Base-by-base conservation (phyloP, 2,329 filamentous ascomycete genomes). In the Aspergillus sergii region DNA sequence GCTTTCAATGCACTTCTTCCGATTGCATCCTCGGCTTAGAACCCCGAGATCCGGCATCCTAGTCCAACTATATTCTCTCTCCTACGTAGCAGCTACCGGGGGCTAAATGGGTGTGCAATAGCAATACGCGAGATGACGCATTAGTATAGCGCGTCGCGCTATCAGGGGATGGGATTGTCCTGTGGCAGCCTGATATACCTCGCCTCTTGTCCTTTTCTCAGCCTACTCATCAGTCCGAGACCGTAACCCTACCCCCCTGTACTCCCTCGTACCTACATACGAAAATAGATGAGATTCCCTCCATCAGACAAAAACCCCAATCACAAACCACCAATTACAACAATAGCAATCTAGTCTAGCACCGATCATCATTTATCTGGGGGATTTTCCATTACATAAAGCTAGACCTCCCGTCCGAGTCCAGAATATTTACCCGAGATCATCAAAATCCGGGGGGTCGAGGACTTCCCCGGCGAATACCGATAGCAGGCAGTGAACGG, bases 391-490 rank as follows among this genome's bases (percentile, higher is more conserved):
- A 51, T 51, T 51, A 51, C 48, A 32, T 32, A 51, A 51, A 51
- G 28, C n/a, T n/a, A 21, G 19, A 51, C 41, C 57, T n/a, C 43
- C 64, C 64, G 64, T 66, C 62, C 51, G 62, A 45, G 64, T 64
- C 62, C 62, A 57, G 62, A 65, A 63, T 61, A 60, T 66, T 66
- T 66, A 65, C 60, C 65, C 65, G 64, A 66, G 28, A 28, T 8
- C 36, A 39, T 53, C 30, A 41, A 14, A 21, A 32, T 45, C 56
- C 41, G 56, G 36, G 32, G 34, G 34, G 21, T 28, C 26, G 34
- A 4, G 26, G 12, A 19, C 6, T 8, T 19, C 28, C 48, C 46
- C 46, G 57, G 57, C 32, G 46, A 39, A 59, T 59, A 59, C 57
- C 57, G 46, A 51, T 50, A 34, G 36, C 34, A 54, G 14, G 8